Evolutionary conservation across 306 rosid genomes (phyloP).

Genomic region (Albizia julibrissin): DNA sequence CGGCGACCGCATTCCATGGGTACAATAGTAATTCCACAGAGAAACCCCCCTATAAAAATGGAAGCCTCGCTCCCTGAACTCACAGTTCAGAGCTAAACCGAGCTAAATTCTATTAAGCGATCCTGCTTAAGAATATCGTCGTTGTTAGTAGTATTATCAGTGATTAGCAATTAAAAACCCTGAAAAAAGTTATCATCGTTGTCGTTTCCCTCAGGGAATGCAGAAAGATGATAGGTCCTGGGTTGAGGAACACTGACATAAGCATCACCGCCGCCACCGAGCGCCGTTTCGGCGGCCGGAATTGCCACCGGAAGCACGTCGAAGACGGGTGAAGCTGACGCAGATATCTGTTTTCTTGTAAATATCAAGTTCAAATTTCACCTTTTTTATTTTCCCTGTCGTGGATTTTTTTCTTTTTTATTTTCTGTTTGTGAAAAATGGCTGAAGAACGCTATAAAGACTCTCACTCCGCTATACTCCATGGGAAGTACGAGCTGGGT

Average conservation of each 20-base stretch:
- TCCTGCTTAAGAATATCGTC: no score
- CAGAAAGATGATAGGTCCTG: conserved; percentile 71
- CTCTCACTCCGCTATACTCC: conserved; percentile 48
- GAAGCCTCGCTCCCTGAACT: neutral
- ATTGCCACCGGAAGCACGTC: conserved; percentile 96
- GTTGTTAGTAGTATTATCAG: neutral
- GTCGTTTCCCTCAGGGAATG: conserved; percentile 56
- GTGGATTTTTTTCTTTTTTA: neutral
- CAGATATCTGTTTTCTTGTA: neutral
- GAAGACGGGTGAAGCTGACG: conserved; percentile 78
- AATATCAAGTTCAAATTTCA: neutral
- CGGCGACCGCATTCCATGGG: neutral
- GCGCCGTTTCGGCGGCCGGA: conserved; percentile 65
- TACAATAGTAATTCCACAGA: neutral
- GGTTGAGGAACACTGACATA: conserved; percentile 46
- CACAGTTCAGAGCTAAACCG: neutral
- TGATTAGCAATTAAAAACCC: neutral
- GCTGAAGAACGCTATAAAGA: conserved; percentile 34
- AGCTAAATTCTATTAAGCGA: neutral
- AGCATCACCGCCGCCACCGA: conserved; percentile 41
- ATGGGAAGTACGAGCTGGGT: conserved; percentile 95
- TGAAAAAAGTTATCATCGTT: neutral
- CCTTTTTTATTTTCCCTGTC: neutral
- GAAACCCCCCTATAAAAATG: neutral
- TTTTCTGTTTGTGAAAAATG: conserved; percentile 18